A percentile compares a stretch with the other conserved stretches of the same genome.
phyloP scores from a whole-genome alignment of 257 asterid genomes.

The Solanum sejunctum region DNA sequence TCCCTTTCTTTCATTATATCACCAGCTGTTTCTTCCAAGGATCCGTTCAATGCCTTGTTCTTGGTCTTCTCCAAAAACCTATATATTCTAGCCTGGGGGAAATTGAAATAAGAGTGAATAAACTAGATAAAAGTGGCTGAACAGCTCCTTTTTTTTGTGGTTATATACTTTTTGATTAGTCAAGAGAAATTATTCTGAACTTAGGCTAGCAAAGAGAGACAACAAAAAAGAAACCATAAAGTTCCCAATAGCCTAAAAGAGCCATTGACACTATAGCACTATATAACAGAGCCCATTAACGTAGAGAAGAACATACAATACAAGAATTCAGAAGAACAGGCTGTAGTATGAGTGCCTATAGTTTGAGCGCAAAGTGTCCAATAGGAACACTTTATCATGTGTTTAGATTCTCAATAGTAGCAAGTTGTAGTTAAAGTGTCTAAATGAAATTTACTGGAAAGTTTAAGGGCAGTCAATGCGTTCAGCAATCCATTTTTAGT shows the following conservation, averaged over 20 bases:
- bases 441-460: background rate
- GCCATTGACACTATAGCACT: background rate
- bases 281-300: background rate
- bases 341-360: background rate
- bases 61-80: constrained; percentile 61
- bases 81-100: constrained; percentile 68
- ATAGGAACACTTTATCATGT: background rate
- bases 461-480: background rate
- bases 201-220: background rate
- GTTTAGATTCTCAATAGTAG: background rate
- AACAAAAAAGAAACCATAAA: background rate
- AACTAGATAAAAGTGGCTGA: background rate
- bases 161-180: background rate
- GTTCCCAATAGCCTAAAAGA: background rate
- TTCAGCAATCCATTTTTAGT: background rate
- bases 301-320: background rate
- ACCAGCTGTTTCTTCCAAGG: constrained; percentile 39
- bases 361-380: background rate
- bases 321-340: background rate
- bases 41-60: constrained; percentile 55
- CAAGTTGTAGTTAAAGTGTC: background rate
- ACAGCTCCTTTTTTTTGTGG: background rate
- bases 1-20: constrained; percentile 34
- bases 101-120: constrained; percentile 7
- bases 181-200: background rate